Evolutionary conservation across 1,284 basidiomycete genomes (phyloP).

Genomic region (Porphyrellus sp.): DNA sequence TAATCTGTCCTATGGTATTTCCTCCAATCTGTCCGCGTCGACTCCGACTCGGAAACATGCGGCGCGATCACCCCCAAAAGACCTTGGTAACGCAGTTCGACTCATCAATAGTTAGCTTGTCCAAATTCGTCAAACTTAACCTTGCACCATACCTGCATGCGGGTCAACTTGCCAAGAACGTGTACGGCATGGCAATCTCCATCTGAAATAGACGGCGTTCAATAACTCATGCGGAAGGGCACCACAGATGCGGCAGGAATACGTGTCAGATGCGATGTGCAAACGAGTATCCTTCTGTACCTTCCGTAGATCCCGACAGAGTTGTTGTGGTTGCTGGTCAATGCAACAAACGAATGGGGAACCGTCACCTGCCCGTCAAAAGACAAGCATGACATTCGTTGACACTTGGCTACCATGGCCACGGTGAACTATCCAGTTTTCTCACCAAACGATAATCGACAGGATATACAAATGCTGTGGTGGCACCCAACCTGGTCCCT

Average conservation of each 20-base stretch:
- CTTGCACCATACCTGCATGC: conserved; percentile 13
- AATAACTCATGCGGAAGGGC: neutral
- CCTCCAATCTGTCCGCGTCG: conserved; percentile 5
- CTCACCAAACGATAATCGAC: neutral
- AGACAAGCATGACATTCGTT: neutral
- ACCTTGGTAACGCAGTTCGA: conserved; percentile 6
- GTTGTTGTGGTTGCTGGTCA: neutral
- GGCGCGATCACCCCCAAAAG: neutral
- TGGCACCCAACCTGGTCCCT: conserved; percentile 1
- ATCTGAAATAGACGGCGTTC: neutral
- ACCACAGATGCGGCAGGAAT: neutral
- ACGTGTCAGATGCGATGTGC: neutral
- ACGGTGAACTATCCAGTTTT: neutral
- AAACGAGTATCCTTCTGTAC: neutral
- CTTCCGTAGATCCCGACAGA: neutral
- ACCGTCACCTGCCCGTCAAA: neutral
- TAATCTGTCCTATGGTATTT: neutral
- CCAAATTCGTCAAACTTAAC: conserved; percentile 24
- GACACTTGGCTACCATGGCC: conserved; percentile 12
- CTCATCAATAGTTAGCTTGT: conserved; percentile 9
- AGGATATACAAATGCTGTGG: neutral
- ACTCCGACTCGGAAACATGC: conserved; percentile 12
- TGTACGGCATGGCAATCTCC: conserved; percentile 3
- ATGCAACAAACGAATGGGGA: neutral
- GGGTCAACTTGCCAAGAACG: neutral